Evolutionary conservation across 306 rosid species (phyloP), one percentile per base, ranked within the genome.

Genomic region (Gleditsia sinensis): DNA sequence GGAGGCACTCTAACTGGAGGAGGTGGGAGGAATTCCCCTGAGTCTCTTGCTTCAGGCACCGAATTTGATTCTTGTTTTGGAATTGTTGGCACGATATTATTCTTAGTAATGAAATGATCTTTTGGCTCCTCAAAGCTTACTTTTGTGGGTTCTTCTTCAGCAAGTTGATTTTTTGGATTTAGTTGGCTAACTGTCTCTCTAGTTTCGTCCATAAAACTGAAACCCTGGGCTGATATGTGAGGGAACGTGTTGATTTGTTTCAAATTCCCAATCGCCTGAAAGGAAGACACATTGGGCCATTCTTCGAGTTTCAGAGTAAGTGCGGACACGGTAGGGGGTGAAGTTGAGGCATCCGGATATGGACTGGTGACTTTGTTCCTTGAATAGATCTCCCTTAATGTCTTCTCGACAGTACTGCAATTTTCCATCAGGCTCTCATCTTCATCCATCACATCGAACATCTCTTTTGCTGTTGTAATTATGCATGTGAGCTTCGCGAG

Each of bases 391-490:
- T 46, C 45, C 19, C 12, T 16, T 34, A 78, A 56, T 13, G 39
- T 5, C 0, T 55, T 71, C 27, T 76, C 78, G 9, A 67, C 34
- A 4, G 72, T 68, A 21, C 32, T 45, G 67, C 51, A 40, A 14
- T 43, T 61, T 58, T 63, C 64, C 19, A 60, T 23, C n/a, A 28
- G 19, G 53, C 58, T 37, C 30, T 68, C 80, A 2, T 83, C 81
- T 71, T 78, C 86, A 39, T 83, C 86, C 78, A 48, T 69, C 53
- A 54, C 49, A 51, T 40, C 75, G 16, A 74, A 78, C 49, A 74
- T 78, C 34, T 48, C 42, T 56, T 75, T 75, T 43, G 83, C 86
- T 8, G 72, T 64, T 9, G 53, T 37, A 11, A 40, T 83, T 45
- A 65, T 43, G 75, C 43, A 42, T 30, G 30, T 42, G 14, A 83